Conservation (phyloP, 1,284 basidiomycete species). For the Polyporus tsugae region DNA sequence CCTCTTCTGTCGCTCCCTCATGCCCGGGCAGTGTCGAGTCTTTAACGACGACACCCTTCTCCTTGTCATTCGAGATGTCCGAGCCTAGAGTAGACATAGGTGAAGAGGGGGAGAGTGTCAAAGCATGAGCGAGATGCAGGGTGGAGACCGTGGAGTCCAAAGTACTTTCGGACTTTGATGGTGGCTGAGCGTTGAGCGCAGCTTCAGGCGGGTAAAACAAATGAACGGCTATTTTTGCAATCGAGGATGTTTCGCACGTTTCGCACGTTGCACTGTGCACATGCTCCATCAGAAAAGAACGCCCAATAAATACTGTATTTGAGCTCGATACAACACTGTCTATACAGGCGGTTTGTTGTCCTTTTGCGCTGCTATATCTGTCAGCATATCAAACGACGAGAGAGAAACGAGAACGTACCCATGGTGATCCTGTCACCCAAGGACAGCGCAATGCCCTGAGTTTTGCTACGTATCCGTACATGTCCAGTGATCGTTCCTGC, state of each 20-base stretch:
- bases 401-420: conserved; percentile 54
- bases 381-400: conserved; percentile 6
- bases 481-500: conserved; percentile 86
- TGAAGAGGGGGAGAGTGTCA: conserved; percentile 8
- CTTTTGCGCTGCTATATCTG: conserved; percentile 63
- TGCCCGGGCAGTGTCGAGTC: conserved; percentile 14
- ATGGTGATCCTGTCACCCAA: conserved; percentile 94
- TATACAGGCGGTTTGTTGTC: conserved; percentile 62
- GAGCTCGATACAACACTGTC: conserved; percentile 27
- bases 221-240: conserved; percentile 31
- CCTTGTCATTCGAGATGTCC: conserved; percentile 35
- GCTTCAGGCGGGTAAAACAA: not conserved
- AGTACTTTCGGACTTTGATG: not conserved
- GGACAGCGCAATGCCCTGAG: conserved; percentile 94
- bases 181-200: not conserved
- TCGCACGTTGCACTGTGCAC: conserved; percentile 5
- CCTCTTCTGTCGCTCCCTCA: conserved; percentile 41
- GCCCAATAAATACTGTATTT: conserved; percentile 30
- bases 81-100: conserved; percentile 33
- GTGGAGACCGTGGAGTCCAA: not conserved
- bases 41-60: conserved; percentile 32
- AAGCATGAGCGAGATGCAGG: not conserved
- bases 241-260: conserved; percentile 22
- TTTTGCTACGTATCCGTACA: conserved; percentile 93
- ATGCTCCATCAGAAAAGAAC: conserved; percentile 9